Evolutionary conservation across 2,329 filamentous ascomycete genomes (phyloP), one percentile per base, ranked within the genome.

Genomic region (Sarocladium kiliense): DNA sequence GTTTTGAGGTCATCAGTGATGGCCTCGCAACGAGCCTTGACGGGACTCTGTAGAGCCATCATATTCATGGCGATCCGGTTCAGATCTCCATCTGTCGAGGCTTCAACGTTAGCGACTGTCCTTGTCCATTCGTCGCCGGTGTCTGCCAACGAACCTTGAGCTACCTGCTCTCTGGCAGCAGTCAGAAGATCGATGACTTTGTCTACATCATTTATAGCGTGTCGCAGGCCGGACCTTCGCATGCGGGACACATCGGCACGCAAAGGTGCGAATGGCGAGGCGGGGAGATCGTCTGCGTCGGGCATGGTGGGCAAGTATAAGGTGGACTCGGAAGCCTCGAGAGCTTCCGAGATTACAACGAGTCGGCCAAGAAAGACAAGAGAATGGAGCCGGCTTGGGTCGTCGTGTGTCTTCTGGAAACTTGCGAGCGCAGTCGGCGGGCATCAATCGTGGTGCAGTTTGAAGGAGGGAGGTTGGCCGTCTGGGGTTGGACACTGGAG

Each of bases 1-100:
- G 90, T 88, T 68, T 91, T 94, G 51, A 97, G 74, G 64, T 90
- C 86, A 54, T 88, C 85, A 61, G 88, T 93, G 37, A 96, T 84
- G 34, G 82, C 79, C 37, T 96, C 91, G 58, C 97, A 87, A 1
- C 86, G 85, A 53, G 86, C 78, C 65, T 92, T 94, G 56, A 96
- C 78, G 0, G 92, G 89, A 60, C 88, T 92, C 68, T 97, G 91
- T 18, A 97, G 81, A 67, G 88, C 92, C 27, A 89, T 88, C 63
- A 97, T 81, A 25, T 86, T 87, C 57, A 92, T 77, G 41, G 86
- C 83, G 16, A 89, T 85, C 37, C 82, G 82, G 59, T 85, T 83
- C 10, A 66, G 62, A 54, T 73, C 71, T 30, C 60, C 60, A 53
- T 72, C 71, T 68, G 49, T 23, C 27, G 14, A 18, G 7, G 41